phyloP scores from a whole-genome alignment of 371 early-diverging fungal genomes.

The Mortierella sp. region DNA sequence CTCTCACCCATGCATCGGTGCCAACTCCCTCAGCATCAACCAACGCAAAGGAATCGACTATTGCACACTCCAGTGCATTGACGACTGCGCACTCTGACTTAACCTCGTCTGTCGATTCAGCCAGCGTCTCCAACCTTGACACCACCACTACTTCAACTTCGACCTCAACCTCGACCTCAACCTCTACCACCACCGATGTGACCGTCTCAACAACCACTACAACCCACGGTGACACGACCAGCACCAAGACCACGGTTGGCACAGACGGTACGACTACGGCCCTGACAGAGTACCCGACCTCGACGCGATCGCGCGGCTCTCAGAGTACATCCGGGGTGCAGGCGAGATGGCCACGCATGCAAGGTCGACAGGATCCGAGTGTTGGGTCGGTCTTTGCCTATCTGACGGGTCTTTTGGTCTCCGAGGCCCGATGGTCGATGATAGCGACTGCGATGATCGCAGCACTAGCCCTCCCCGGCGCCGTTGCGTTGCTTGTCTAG shows the following conservation, averaged over 20 bases:
- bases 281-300: constrained; percentile 44
- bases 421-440: constrained; percentile 3
- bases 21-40: background rate
- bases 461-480: constrained; percentile 16
- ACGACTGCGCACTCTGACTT: background rate
- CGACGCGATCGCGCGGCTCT: constrained; percentile 19
- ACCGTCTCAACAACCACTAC: constrained; percentile 47
- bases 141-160: background rate
- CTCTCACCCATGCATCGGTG: background rate
- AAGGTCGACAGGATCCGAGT: background rate
- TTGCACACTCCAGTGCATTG: background rate
- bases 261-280: constrained; percentile 40
- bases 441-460: background rate
- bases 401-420: constrained; percentile 3
- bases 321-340: constrained; percentile 30
- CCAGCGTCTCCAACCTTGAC: background rate
- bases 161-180: constrained; percentile 1
- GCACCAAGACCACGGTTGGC: constrained; percentile 38
- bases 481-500: constrained; percentile 14
- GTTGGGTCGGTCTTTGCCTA: background rate
- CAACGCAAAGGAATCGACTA: background rate
- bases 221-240: constrained; percentile 32
- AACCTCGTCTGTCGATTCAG: background rate
- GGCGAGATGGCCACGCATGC: background rate
- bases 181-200: constrained; percentile 1